Percentiles rank a stretch among this genome's conserved stretches.
These are phyloP conservation scores for Fusarium irregulare DNA, from an alignment of 2,329 filamentous ascomycete species.

Conservation along the genomic window DNA sequence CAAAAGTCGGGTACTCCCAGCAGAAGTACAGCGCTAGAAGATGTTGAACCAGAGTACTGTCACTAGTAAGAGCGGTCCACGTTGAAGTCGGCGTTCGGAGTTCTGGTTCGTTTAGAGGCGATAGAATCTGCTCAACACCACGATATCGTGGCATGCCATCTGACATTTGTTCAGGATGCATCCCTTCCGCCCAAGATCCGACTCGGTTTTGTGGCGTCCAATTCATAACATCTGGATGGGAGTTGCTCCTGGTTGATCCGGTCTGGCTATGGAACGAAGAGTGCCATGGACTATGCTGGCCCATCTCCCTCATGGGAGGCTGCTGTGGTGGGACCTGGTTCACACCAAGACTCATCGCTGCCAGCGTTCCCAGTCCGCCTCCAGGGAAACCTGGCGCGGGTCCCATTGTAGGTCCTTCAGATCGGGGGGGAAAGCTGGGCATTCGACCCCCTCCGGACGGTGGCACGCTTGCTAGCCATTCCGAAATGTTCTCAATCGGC, in stretches of 20 bases:
- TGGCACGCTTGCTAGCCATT: conserved; percentile 59
- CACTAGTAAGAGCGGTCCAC: conserved; percentile 72
- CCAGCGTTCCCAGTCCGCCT: conserved; percentile 44
- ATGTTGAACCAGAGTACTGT: conserved; percentile 69
- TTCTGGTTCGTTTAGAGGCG: conserved; percentile 58
- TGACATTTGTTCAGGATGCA: conserved; percentile 50
- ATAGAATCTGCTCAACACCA: conserved; percentile 61
- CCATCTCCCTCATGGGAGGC: conserved; percentile 53
- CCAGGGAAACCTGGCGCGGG: conserved; percentile 47
- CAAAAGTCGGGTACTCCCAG: conserved; percentile 81
- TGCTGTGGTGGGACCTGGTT: conserved; percentile 49
- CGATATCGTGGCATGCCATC: conserved; percentile 52
- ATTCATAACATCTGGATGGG: conserved; percentile 59
- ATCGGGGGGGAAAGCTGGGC: conserved; percentile 43
- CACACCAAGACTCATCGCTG: conserved; percentile 49
- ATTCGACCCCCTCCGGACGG: conserved; percentile 48
- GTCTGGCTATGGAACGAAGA: conserved; percentile 60
- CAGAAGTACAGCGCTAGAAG: conserved; percentile 76
- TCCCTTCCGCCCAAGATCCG: conserved; percentile 62
- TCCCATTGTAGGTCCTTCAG: conserved; percentile 34
- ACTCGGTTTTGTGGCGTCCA: conserved; percentile 61
- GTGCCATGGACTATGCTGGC: conserved; percentile 62
- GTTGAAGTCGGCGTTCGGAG: conserved; percentile 56
- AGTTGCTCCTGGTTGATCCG: conserved; percentile 59
- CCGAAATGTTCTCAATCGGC: conserved; percentile 65